These are phyloP conservation scores for Clausena lansium DNA, from an alignment of 345 rosid genomes.

Conservation along the genomic window DNA sequence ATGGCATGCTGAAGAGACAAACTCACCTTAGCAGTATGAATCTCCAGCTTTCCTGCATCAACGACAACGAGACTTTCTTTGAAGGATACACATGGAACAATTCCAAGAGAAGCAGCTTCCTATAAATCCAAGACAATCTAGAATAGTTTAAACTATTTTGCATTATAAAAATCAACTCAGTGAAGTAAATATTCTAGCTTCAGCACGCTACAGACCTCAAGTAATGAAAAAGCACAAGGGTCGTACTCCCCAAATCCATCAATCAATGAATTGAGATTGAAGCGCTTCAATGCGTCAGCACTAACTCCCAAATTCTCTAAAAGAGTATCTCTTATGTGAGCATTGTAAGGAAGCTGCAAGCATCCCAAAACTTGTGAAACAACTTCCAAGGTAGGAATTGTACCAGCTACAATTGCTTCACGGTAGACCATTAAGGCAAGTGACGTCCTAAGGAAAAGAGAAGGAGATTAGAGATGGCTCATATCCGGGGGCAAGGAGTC, in stretches of 20 bases:
- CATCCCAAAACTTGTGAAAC: constrained; percentile 85
- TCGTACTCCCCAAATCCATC: constrained; percentile 98
- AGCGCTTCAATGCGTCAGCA: constrained; percentile 44
- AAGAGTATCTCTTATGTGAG: constrained; percentile 56
- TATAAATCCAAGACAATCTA: constrained; percentile 24
- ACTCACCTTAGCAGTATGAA: constrained; percentile 63
- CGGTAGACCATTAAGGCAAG: constrained; percentile 74
- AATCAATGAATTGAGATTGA: constrained; percentile 58
- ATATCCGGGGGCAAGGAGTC: no score
- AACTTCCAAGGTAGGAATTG: constrained; percentile 66
- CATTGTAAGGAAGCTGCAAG: constrained; percentile 73
- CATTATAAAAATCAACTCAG: neutral
- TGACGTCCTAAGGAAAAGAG: constrained; percentile 56
- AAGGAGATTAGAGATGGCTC: constrained; percentile 11
- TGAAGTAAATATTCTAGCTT: constrained; percentile 14
- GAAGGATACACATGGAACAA: constrained; percentile 61
- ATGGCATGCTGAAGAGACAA: no score
- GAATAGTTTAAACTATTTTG: constrained; percentile 3
- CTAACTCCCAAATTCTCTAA: constrained; percentile 62
- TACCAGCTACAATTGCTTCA: constrained; percentile 58
- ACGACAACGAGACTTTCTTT: constrained; percentile 53
- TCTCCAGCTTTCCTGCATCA: constrained; percentile 55
- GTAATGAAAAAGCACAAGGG: constrained; percentile 85
- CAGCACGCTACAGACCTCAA: constrained; percentile 56
- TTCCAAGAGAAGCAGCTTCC: constrained; percentile 86